Evolutionary conservation across 768 basidiomycete genomes (phyloP).

Genomic region (Scleroderma citrinum): DNA sequence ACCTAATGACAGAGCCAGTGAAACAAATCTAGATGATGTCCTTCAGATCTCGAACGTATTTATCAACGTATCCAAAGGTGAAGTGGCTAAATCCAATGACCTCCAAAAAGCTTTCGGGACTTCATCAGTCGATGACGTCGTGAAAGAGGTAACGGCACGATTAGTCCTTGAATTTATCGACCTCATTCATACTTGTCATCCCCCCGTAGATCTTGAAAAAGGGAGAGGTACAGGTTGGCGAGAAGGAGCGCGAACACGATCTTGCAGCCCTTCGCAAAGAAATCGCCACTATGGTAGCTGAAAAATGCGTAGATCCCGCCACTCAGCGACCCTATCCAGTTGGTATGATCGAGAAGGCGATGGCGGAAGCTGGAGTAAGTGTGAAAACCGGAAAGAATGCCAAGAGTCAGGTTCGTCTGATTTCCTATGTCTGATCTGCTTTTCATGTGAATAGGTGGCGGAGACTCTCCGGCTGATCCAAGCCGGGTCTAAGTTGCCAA

Average conservation of each 20-base stretch:
- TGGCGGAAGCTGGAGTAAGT: constrained; percentile 92
- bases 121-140: constrained; percentile 59
- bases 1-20: constrained; percentile 39
- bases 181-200: not conserved
- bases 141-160: constrained; percentile 63
- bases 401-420: constrained; percentile 74
- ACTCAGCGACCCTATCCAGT: constrained; percentile 90
- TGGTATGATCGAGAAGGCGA: constrained; percentile 95
- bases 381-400: constrained; percentile 85
- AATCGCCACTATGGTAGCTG: constrained; percentile 90
- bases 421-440: not conserved
- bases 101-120: constrained; percentile 90
- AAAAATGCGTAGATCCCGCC: constrained; percentile 91
- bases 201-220: constrained; percentile 79
- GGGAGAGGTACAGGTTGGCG: constrained; percentile 94
- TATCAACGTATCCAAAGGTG: constrained; percentile 93
- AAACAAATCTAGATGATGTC: constrained; percentile 92
- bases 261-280: constrained; percentile 76
- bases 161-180: not conserved
- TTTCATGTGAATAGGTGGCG: constrained; percentile 52
- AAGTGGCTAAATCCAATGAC: constrained; percentile 83
- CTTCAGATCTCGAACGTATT: constrained; percentile 96
- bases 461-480: constrained; percentile 85
- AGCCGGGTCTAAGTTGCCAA: constrained; percentile 78
- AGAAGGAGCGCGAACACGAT: constrained; percentile 94